Evolutionary conservation across 768 basidiomycete species (phyloP), one percentile per base, ranked within the genome.

Genomic region (Agrocybe chaxingu): DNA sequence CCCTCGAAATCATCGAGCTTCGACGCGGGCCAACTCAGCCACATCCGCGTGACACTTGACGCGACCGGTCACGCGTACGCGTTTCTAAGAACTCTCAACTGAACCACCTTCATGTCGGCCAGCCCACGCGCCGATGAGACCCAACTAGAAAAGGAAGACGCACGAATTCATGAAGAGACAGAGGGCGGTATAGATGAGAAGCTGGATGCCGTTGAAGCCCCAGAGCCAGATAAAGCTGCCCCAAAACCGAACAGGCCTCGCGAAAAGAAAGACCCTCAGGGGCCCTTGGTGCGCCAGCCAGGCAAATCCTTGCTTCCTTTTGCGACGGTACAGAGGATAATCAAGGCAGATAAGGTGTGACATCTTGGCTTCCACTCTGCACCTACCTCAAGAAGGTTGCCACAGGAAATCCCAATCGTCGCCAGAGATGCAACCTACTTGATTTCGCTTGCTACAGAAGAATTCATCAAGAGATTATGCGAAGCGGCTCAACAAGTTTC

Each of bases 401-500:
- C 16, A 42, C 53, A 92, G 89, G 89, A 92, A 40, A 77, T 92
- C 45, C 84, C 87, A 0, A 82, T 83, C 37, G 73, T 91, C 4
- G 83, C 85, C 8, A 84, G 75, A 62, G 92, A 95, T 47, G 91
- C 90, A 18, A 78, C 82, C 0, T 83, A 91, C 57, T 67, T 92
- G 54, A 85, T 95, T 41, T 82, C 89, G 16, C 70, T 92, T 24
- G 92, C 92, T 4, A 85, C 93, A 48, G 93, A 96, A 67, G 87
- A 92, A 65, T 95, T 96, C 56, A 85, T 95, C 46, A 84, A 81
- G 64, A 78, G 84, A 44, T 69, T 95, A 29, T 77, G 80, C 31
- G 81, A 86, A 49, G 86, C 89, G 5, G 81, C 79, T n/a, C 83
- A 88, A 55, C 77, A 71, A 46, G 76, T 82, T 10, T 89, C 92